These are phyloP conservation scores for Sutorius australiensis DNA, from an alignment of 768 basidiomycete genomes.

Conservation along the genomic window DNA sequence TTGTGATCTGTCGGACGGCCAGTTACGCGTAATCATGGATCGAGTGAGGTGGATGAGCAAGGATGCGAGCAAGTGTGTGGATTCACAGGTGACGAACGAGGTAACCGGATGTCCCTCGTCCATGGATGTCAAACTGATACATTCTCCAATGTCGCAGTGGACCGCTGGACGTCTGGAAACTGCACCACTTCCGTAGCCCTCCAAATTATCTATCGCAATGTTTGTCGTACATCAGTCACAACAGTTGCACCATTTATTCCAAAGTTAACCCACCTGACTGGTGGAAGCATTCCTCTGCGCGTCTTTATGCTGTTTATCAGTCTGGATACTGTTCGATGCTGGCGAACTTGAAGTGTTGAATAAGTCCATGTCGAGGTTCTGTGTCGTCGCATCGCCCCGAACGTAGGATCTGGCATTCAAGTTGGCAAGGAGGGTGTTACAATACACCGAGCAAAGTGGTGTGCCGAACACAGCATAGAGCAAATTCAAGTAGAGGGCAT, in stretches of 20 bases:
- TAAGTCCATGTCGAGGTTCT: not conserved
- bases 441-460: slow-evolving; percentile 7
- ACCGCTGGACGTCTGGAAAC: not conserved
- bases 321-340: too few species aligned
- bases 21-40: too few species aligned
- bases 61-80: too few species aligned
- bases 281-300: not conserved
- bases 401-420: slow-evolving; percentile 9
- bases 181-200: not conserved
- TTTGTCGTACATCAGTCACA: not conserved
- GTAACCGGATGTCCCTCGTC: too few species aligned
- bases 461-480: not conserved
- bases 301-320: not conserved
- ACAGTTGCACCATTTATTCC: not conserved
- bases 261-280: not conserved
- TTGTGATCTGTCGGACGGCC: too few species aligned
- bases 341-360: not conserved
- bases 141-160: too few species aligned
- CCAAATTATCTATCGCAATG: not conserved
- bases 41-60: too few species aligned
- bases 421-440: slow-evolving; percentile 11
- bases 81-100: too few species aligned
- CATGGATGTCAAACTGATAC: too few species aligned
- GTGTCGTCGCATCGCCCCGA: not conserved
- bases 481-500: not conserved